Percentiles rank a stretch among this genome's conserved stretches.
These are phyloP conservation scores for Lactarius evosmus DNA, from an alignment of 768 basidiomycete genomes.

Conservation along the genomic window DNA sequence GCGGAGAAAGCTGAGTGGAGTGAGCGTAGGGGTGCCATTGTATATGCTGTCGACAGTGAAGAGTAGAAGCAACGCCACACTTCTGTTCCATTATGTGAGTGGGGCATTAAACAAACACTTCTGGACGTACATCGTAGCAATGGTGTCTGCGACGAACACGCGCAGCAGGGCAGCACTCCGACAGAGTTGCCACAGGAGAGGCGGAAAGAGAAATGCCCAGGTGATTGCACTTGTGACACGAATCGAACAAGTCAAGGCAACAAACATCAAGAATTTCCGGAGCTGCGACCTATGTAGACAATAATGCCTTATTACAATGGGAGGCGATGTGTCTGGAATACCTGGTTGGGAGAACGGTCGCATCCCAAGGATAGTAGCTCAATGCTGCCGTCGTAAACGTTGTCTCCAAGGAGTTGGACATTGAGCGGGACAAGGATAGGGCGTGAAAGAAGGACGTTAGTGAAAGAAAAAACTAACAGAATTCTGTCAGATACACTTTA, in stretches of 20 bases:
- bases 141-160: conserved; percentile 40
- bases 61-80: conserved; percentile 19
- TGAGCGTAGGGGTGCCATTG: conserved; percentile 64
- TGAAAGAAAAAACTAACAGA: conserved; percentile 66
- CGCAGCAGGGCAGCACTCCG: conserved; percentile 34
- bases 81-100: conserved; percentile 11
- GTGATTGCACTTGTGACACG: conserved; percentile 88
- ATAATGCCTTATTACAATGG: not conserved
- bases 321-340: conserved; percentile 19
- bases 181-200: conserved; percentile 55
- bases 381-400: conserved; percentile 79
- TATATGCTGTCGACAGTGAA: conserved; percentile 62
- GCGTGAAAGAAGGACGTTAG: conserved; percentile 86
- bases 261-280: conserved; percentile 48
- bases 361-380: conserved; percentile 70
- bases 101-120: conserved; percentile 3
- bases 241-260: conserved; percentile 74
- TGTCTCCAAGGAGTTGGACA: conserved; percentile 93
- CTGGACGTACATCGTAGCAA: conserved; percentile 43
- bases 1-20: conserved; percentile 76
- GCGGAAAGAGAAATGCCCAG: conserved; percentile 69
- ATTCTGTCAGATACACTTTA: not conserved
- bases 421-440: conserved; percentile 76
- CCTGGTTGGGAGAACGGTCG: conserved; percentile 19
- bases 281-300: conserved; percentile 36